Percentiles rank a stretch among this genome's conserved stretches.
phyloP scores from a whole-genome alignment of 352 stramenopile genomes.

The Pythium guiyangense region DNA sequence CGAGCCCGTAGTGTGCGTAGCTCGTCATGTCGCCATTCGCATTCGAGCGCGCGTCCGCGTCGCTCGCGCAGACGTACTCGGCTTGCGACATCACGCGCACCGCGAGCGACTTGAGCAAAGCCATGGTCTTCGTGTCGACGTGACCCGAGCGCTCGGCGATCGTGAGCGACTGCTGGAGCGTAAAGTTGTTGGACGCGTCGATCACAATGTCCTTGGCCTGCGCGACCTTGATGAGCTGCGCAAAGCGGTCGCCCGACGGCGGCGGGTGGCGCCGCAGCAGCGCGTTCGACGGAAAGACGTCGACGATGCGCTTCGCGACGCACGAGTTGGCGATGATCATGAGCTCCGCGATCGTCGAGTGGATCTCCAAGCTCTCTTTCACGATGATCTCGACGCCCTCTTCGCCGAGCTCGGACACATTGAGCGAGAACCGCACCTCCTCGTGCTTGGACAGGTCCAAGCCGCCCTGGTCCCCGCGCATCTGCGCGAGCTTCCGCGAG shows the following conservation, averaged over 20 bases:
- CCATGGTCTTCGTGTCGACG: constrained; percentile 78
- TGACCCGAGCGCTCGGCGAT: constrained; percentile 47
- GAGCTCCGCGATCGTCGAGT: constrained; percentile 91
- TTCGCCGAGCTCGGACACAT: constrained; percentile 58
- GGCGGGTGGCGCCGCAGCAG: constrained; percentile 86
- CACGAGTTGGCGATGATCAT: constrained; percentile 93
- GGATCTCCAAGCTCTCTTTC: constrained; percentile 92
- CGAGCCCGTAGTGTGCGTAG: constrained; percentile 87
- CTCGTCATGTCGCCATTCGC: constrained; percentile 43
- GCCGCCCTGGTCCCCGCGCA: constrained; percentile 59
- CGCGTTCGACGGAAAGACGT: constrained; percentile 75
- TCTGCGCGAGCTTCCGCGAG: constrained; percentile 47
- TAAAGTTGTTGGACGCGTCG: constrained; percentile 79
- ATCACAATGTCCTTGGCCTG: constrained; percentile 67
- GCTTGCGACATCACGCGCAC: constrained; percentile 94
- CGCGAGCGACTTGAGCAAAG: constrained; percentile 90
- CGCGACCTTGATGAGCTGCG: constrained; percentile 67
- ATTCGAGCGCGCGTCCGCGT: constrained; percentile 33
- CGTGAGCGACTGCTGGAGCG: constrained; percentile 69
- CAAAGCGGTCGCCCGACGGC: constrained; percentile 68
- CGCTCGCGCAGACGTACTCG: constrained; percentile 88
- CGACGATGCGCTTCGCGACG: constrained; percentile 82
- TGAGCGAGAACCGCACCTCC: constrained; percentile 84
- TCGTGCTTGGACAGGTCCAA: constrained; percentile 80
- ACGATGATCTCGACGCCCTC: constrained; percentile 82